Evolutionary conservation across 1,139 yeast species (phyloP).

Genomic region (Zygoascus meyerae): DNA sequence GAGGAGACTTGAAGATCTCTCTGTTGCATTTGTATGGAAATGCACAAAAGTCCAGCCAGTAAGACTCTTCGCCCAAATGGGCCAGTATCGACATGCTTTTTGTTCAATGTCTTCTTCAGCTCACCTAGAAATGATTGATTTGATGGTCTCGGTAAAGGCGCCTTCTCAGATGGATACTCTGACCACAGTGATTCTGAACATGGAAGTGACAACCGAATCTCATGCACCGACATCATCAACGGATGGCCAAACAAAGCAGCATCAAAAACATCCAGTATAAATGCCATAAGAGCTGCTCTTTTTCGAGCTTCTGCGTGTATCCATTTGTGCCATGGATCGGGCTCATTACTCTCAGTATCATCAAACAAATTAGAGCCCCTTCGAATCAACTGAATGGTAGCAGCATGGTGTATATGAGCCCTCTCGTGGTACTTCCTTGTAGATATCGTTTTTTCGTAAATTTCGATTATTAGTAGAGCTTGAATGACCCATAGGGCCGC

Average conservation of each 20-base stretch:
- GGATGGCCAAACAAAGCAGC: constrained; percentile 78
- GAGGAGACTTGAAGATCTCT: constrained; percentile 53
- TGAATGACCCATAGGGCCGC: constrained; percentile 65
- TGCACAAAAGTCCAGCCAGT: constrained; percentile 63
- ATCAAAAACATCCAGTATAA: constrained; percentile 71
- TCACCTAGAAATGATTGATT: constrained; percentile 46
- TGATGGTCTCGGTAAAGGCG: constrained; percentile 21
- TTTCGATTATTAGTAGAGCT: constrained; percentile 55
- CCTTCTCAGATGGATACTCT: constrained; percentile 29
- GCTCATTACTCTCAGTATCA: constrained; percentile 21
- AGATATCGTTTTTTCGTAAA: constrained; percentile 59
- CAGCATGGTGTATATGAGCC: constrained; percentile 71
- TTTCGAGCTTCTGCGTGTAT: constrained; percentile 73
- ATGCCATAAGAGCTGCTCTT: constrained; percentile 72
- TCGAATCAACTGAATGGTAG: constrained; percentile 64
- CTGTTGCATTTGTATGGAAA: constrained; percentile 72
- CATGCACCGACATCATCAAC: constrained; percentile 59
- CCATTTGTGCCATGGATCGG: constrained; percentile 51
- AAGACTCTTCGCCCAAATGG: constrained; percentile 60
- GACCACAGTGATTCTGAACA: constrained; percentile 82
- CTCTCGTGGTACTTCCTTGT: constrained; percentile 54
- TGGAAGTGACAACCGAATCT: constrained; percentile 68
- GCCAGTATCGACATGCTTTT: constrained; percentile 44
- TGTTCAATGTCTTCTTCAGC: constrained; percentile 50
- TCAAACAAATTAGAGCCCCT: constrained; percentile 58